These are phyloP conservation scores for Yamadazyma spencermartinsiae DNA, from an alignment of 1,139 yeast species.

Conservation along the genomic window DNA sequence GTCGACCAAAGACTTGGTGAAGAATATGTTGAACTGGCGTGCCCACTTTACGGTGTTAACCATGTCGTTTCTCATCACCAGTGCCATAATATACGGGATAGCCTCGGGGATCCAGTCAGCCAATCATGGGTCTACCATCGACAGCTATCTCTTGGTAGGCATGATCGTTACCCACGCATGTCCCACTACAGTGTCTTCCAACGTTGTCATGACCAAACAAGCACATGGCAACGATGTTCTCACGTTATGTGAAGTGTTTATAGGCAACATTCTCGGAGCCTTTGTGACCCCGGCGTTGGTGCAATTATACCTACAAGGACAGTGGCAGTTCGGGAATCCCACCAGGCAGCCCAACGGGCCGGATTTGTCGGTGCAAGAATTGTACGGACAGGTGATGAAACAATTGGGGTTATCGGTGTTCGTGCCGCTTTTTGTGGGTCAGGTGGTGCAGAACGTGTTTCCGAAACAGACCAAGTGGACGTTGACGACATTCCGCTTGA, in stretches of 20 bases:
- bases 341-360: constrained; percentile 45
- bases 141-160: constrained; percentile 76
- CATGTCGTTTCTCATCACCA: constrained; percentile 71
- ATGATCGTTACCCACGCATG: constrained; percentile 79
- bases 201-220: constrained; percentile 85
- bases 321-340: constrained; percentile 84
- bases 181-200: constrained; percentile 89
- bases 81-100: constrained; percentile 73
- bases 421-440: constrained; percentile 87
- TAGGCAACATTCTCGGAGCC: constrained; percentile 83
- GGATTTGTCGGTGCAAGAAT: constrained; percentile 49
- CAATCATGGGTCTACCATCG: constrained; percentile 51
- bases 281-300: constrained; percentile 82
- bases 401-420: constrained; percentile 83
- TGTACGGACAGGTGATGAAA: constrained; percentile 77
- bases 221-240: constrained; percentile 81
- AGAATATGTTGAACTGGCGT: constrained; percentile 72
- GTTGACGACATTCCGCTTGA: constrained; percentile 56
- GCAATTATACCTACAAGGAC: constrained; percentile 63
- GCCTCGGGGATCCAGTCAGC: constrained; percentile 66
- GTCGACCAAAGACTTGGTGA: constrained; percentile 58
- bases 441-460: constrained; percentile 67
- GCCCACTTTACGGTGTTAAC: constrained; percentile 73
- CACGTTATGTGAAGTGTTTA: constrained; percentile 79
- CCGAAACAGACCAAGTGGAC: constrained; percentile 66